These are phyloP conservation scores for Scortechinia acanthostroma DNA, from an alignment of 2,329 filamentous ascomycete species.

Conservation along the genomic window DNA sequence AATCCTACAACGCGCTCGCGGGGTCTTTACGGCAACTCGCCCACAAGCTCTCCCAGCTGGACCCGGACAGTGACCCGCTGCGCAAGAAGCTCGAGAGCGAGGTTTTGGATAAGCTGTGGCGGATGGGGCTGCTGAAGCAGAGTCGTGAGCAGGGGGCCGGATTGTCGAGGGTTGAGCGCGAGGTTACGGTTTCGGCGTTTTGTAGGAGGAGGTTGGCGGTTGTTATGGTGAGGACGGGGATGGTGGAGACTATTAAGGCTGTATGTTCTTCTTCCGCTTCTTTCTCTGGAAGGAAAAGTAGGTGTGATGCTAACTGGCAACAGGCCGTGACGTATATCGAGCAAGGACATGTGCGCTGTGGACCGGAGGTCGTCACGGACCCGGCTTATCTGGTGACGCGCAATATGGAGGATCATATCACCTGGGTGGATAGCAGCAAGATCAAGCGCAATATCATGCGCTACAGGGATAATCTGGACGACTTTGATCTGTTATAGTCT, in stretches of 20 bases:
- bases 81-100: conserved; percentile 53
- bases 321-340: conserved; percentile 53
- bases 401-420: conserved; percentile 67
- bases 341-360: conserved; percentile 61
- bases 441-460: conserved; percentile 66
- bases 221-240: conserved; percentile 56
- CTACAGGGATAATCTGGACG: conserved; percentile 64
- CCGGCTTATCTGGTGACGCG: conserved; percentile 58
- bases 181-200: conserved; percentile 58
- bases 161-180: conserved; percentile 53
- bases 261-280: conserved; percentile 16
- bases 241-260: conserved; percentile 57
- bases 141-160: conserved; percentile 49
- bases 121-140: conserved; percentile 57
- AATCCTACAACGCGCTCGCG: conserved; percentile 40
- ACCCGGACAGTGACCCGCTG: conserved; percentile 47
- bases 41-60: conserved; percentile 53
- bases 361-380: conserved; percentile 62
- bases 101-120: conserved; percentile 57
- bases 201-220: conserved; percentile 52
- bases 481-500: conserved; percentile 55
- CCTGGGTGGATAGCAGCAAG: conserved; percentile 67
- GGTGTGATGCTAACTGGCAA: conserved; percentile 2
- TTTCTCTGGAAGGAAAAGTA: conserved; percentile 5
- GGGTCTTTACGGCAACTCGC: conserved; percentile 56